phyloP scores from a whole-genome alignment of 2,329 filamentous ascomycete species.

The Penicillium sp. region DNA sequence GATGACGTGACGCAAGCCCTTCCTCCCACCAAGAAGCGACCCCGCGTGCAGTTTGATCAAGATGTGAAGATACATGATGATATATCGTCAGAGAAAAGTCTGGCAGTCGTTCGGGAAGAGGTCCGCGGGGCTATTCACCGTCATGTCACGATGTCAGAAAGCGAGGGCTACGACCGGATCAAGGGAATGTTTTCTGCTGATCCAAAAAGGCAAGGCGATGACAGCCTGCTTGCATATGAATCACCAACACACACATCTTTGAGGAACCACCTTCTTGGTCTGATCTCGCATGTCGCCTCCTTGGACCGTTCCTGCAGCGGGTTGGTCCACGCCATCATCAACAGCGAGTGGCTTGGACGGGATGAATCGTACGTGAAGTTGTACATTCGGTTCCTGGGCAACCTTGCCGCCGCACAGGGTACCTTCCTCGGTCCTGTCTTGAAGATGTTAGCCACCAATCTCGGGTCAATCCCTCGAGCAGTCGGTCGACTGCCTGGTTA shows the following conservation, averaged over 20 bases:
- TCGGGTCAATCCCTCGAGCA: conserved; percentile 60
- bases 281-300: conserved; percentile 55
- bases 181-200: conserved; percentile 52
- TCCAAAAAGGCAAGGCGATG: conserved; percentile 41
- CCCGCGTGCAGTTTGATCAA: conserved; percentile 44
- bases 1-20: conserved; percentile 26
- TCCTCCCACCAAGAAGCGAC: conserved; percentile 40
- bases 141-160: conserved; percentile 52
- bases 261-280: conserved; percentile 58
- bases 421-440: conserved; percentile 72
- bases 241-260: conserved; percentile 53
- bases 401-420: conserved; percentile 76
- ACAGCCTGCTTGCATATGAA: conserved; percentile 37
- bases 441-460: conserved; percentile 75
- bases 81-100: conserved; percentile 48
- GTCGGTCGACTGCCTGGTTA: conserved; percentile 54
- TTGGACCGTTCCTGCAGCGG: conserved; percentile 57
- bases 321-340: conserved; percentile 57
- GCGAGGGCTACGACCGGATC: conserved; percentile 56
- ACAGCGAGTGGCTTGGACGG: conserved; percentile 60
- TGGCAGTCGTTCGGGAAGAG: conserved; percentile 59
- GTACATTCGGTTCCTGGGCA: conserved; percentile 57
- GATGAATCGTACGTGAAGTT: conserved; percentile 58
- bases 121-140: conserved; percentile 57
- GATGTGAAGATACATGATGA: conserved; percentile 37